These are phyloP conservation scores for Talaromyces funiculosus DNA, from an alignment of 2,329 filamentous ascomycete species.

Conservation along the genomic window DNA sequence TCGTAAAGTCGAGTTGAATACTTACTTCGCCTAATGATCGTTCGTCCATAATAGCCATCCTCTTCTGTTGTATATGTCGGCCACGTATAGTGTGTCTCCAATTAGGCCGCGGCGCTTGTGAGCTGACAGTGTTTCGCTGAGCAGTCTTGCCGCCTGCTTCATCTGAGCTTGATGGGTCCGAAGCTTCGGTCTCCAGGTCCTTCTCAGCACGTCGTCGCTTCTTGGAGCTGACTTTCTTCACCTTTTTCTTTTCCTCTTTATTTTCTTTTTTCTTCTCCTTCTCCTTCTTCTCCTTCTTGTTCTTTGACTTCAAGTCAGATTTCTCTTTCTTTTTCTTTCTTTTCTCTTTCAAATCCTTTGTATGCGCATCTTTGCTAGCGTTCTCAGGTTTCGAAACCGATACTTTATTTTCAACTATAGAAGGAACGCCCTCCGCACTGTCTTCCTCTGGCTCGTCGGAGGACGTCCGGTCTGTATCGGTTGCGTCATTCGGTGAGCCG, in stretches of 20 bases:
- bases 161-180: constrained; percentile 3
- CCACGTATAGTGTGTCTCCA: constrained; percentile 70
- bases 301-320: constrained; percentile 14
- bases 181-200: constrained; percentile 26
- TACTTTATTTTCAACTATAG: not conserved
- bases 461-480: not conserved
- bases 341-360: constrained; percentile 24
- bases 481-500: constrained; percentile 15
- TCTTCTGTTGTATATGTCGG: constrained; percentile 83
- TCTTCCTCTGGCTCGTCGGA: not conserved
- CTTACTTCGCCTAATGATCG: constrained; percentile 79
- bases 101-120: constrained; percentile 43
- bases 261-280: constrained; percentile 22
- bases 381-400: not conserved
- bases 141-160: constrained; percentile 10
- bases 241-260: constrained; percentile 3
- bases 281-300: constrained; percentile 3
- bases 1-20: constrained; percentile 2
- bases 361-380: not conserved
- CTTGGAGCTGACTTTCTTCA: constrained; percentile 18
- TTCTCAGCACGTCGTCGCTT: constrained; percentile 28
- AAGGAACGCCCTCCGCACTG: not conserved
- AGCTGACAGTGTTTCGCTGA: constrained; percentile 42
- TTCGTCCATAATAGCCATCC: constrained; percentile 71
- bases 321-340: constrained; percentile 33